Percentiles rank a stretch among this genome's conserved stretches.
phyloP scores from a whole-genome alignment of 768 basidiomycete genomes.

The Vararia minispora region DNA sequence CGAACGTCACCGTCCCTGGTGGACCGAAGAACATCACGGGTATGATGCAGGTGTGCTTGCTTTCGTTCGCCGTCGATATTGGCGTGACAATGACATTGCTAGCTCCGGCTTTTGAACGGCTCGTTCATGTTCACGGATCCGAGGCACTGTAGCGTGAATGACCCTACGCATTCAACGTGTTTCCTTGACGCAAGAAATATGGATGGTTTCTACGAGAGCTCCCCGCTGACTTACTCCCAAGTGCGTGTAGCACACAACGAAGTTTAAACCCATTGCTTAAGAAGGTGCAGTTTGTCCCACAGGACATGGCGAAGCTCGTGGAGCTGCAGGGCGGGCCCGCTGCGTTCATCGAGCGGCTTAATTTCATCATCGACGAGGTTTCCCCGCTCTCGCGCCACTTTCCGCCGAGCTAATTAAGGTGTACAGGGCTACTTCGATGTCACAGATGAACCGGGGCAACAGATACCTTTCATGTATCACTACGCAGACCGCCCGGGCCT shows the following conservation, averaged over 20 bases:
- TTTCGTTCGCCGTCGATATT: not conserved
- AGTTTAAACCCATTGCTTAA: not conserved
- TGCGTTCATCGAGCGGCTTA: conserved; percentile 40
- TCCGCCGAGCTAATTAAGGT: not conserved
- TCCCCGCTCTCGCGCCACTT: not conserved
- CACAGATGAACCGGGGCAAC: conserved; percentile 55
- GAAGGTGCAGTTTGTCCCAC: conserved; percentile 41
- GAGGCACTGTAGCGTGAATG: conserved; percentile 53
- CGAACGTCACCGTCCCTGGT: conserved; percentile 40
- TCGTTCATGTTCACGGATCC: conserved; percentile 57
- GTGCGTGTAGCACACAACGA: conserved; percentile 24
- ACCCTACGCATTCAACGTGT: conserved; percentile 45
- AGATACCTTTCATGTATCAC: conserved; percentile 64
- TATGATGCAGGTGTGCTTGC: conserved; percentile 45
- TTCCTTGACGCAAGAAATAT: conserved; percentile 43
- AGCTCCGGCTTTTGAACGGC: conserved; percentile 47
- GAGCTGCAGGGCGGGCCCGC: conserved; percentile 46
- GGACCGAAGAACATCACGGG: conserved; percentile 32
- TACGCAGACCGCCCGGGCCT: conserved; percentile 50
- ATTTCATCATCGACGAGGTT: conserved; percentile 49
- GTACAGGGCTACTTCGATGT: conserved; percentile 46
- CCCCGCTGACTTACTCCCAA: conserved; percentile 48
- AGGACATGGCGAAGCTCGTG: conserved; percentile 53
- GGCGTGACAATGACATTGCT: not conserved
- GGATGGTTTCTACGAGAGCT: conserved; percentile 59